These are phyloP conservation scores for Ceratocystis colombiana DNA, from an alignment of 2,329 filamentous ascomycete genomes.

Conservation along the genomic window DNA sequence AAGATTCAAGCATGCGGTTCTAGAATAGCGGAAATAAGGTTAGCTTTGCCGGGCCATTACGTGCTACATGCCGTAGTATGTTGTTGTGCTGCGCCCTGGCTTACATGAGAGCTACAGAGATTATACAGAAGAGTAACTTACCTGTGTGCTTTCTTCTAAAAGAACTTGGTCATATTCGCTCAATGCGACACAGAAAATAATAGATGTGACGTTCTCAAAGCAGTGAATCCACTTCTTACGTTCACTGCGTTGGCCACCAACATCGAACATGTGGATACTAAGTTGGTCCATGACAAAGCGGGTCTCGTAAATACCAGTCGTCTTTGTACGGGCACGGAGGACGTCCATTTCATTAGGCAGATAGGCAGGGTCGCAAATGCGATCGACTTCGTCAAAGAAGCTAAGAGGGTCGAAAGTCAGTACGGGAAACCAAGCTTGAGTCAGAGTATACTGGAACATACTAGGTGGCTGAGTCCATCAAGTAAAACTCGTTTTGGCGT, in stretches of 20 bases:
- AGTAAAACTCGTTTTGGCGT: slow-evolving; percentile 93
- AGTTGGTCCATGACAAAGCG: slow-evolving; percentile 97
- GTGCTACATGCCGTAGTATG: background rate
- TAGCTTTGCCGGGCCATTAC: background rate
- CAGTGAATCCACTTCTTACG: slow-evolving; percentile 99
- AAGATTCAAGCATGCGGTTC: slow-evolving; percentile 99
- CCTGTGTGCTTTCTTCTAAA: slow-evolving; percentile 93
- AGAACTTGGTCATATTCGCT: slow-evolving; percentile 98
- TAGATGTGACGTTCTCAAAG: slow-evolving; percentile 98
- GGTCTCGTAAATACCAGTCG: slow-evolving; percentile 97
- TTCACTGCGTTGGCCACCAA: slow-evolving; percentile 92
- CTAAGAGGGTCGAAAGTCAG: slow-evolving; percentile 40
- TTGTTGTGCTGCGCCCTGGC: background rate
- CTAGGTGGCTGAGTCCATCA: slow-evolving; percentile 99
- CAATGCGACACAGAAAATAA: slow-evolving; percentile 96
- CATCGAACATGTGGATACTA: slow-evolving; percentile 99
- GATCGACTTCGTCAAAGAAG: slow-evolving; percentile 86
- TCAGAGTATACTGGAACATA: slow-evolving; percentile 40
- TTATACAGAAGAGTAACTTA: slow-evolving; percentile 35
- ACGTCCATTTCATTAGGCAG: slow-evolving; percentile 92
- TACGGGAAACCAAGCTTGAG: background rate
- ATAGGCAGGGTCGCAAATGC: slow-evolving; percentile 77
- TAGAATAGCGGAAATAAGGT: slow-evolving; percentile 32
- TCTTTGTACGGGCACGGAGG: slow-evolving; percentile 89
- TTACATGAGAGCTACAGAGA: background rate